Evolutionary conservation across 1,284 basidiomycete genomes (phyloP), one percentile per base, ranked within the genome.

Genomic region (Sphagnurus paluster): DNA sequence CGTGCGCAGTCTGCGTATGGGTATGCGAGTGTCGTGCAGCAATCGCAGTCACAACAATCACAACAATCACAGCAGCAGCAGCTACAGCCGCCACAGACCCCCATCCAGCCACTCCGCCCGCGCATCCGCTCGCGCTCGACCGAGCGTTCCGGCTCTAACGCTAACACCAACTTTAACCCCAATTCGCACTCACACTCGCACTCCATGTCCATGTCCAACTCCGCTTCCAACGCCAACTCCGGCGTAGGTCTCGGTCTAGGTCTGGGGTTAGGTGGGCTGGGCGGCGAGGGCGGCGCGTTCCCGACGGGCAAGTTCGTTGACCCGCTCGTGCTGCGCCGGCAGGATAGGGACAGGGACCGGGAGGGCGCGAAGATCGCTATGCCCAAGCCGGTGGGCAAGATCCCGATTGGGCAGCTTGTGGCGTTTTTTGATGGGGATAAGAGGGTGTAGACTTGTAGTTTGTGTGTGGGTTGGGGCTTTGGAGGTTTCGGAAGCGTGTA

Each of bases 401-500:
- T 87, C 10, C 80, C 84, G 2, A 76, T 90, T 37, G 84, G 80
- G 13, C 78, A 89, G 58, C 66, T 91, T 38, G 86, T 90, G n/a
- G 86, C 86, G 16, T 91, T 86, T 66, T 91, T 91, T 55, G 86
- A 90, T 61, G 75, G 77, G 51, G 85, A 85, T 44, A 78, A 77
- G 68, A 67, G 34, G 34, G 42, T n/a, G n/a, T n/a, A n/a, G n/a
- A n/a, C n/a, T n/a, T n/a, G n/a, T n/a, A n/a, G n/a, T n/a, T n/a
- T n/a, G n/a, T n/a, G n/a, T n/a, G n/a, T n/a, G n/a, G n/a, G n/a
- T n/a, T n/a, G n/a, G n/a, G n/a, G n/a, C n/a, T n/a, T n/a, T n/a
- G n/a, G n/a, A n/a, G n/a, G n/a, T n/a, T n/a, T n/a, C n/a, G n/a
- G n/a, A n/a, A n/a, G n/a, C n/a, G n/a, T n/a, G n/a, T n/a, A n/a